phyloP scores from a whole-genome alignment of 2,329 filamentous ascomycete species.

The Sclerotiophoma versabilis region DNA sequence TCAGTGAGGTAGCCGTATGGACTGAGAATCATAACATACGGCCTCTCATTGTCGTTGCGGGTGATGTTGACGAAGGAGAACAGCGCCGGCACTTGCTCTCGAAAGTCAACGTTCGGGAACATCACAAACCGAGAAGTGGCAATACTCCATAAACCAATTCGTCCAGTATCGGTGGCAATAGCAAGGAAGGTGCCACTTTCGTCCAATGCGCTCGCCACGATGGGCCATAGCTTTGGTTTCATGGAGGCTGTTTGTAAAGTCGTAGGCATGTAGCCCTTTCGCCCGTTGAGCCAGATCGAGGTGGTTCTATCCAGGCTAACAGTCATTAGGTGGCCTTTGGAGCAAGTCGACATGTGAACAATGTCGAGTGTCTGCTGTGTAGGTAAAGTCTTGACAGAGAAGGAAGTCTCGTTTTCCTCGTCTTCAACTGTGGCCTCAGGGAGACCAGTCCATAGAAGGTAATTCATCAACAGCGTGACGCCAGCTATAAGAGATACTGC shows the following conservation, averaged over 20 bases:
- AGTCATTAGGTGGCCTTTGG: slow-evolving; percentile 71
- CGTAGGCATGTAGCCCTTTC: slow-evolving; percentile 38
- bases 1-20: slow-evolving; percentile 70
- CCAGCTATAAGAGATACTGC: slow-evolving; percentile 69
- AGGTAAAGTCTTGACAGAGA: slow-evolving; percentile 67
- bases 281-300: slow-evolving; percentile 63
- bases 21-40: slow-evolving; percentile 66
- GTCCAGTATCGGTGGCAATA: slow-evolving; percentile 65
- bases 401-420: slow-evolving; percentile 58
- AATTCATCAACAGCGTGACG: slow-evolving; percentile 75
- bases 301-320: slow-evolving; percentile 74
- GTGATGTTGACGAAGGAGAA: slow-evolving; percentile 59
- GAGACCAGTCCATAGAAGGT: slow-evolving; percentile 72
- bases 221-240: slow-evolving; percentile 50
- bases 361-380: slow-evolving; percentile 74
- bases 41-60: slow-evolving; percentile 36
- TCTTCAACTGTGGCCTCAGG: slow-evolving; percentile 54
- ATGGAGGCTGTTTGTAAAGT: slow-evolving; percentile 42
- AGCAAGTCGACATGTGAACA: slow-evolving; percentile 67
- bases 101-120: slow-evolving; percentile 60
- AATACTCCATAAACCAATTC: slow-evolving; percentile 70
- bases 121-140: slow-evolving; percentile 63
- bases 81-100: slow-evolving; percentile 68
- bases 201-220: slow-evolving; percentile 70
- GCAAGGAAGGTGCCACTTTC: slow-evolving; percentile 70